A percentile compares a stretch with the other conserved stretches of the same genome.
phyloP scores from a whole-genome alignment of 2,329 filamentous ascomycete genomes.

The Stemphylium lycopersici region DNA sequence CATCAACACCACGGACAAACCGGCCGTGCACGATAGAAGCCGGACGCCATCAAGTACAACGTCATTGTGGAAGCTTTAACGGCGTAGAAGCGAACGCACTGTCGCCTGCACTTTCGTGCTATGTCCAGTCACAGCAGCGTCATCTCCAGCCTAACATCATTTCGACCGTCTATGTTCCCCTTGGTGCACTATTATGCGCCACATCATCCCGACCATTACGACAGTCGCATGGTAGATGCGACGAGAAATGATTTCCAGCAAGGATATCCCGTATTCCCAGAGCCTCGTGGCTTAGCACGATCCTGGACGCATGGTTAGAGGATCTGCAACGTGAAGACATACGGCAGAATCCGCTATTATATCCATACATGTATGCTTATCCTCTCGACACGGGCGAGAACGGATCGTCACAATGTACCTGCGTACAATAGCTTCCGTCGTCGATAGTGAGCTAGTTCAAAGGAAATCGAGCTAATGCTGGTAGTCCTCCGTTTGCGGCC shows the following conservation, averaged over 20 bases:
- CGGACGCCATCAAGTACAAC: background rate
- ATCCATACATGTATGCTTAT: background rate
- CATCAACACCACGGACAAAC: background rate
- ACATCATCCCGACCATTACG: no score
- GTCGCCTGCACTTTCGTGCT: slow-evolving; percentile 1
- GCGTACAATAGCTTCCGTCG: slow-evolving; percentile 3
- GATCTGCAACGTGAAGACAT: background rate
- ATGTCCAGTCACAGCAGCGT: no score
- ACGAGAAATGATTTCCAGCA: no score
- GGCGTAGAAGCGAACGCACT: background rate
- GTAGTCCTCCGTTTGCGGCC: background rate
- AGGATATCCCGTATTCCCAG: no score
- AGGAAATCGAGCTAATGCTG: background rate
- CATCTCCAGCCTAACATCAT: no score
- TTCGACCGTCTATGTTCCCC: no score
- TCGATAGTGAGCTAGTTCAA: background rate
- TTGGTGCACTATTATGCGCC: no score
- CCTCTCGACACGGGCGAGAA: background rate
- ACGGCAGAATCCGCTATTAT: background rate
- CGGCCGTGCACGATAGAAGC: background rate
- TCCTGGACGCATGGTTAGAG: no score
- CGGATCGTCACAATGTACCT: slow-evolving; percentile 3
- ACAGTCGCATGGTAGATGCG: no score
- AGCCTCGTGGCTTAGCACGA: no score
- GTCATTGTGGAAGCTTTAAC: background rate